phyloP scores from a whole-genome alignment of 768 basidiomycete species.

The Leucocoprinus leucothites region DNA sequence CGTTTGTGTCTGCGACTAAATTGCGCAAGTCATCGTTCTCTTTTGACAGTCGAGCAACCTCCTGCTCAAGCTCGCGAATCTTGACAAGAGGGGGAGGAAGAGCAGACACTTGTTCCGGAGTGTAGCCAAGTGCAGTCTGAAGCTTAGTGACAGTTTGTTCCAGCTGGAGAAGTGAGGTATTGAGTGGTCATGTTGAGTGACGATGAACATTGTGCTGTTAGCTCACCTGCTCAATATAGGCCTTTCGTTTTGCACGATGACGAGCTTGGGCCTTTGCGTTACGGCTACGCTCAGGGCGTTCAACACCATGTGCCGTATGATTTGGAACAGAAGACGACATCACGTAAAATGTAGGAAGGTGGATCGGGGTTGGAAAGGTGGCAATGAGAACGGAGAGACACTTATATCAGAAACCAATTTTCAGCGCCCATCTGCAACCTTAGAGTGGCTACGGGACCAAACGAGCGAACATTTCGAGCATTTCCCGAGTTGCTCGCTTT shows the following conservation, averaged over 20 bases:
- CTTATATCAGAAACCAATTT: conserved; percentile 38
- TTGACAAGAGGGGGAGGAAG: conserved; percentile 71
- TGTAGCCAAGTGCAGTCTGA: conserved; percentile 68
- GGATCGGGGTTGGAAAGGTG: conserved; percentile 47
- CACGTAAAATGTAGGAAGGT: conserved; percentile 48
- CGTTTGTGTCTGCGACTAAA: conserved; percentile 45
- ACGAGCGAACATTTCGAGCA: conserved; percentile 24
- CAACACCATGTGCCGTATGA: conserved; percentile 48
- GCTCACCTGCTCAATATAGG: conserved; percentile 84
- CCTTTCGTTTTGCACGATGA: conserved; percentile 90
- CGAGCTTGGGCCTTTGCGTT: conserved; percentile 87
- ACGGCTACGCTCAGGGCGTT: conserved; percentile 81
- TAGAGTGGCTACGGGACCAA: conserved; percentile 12
- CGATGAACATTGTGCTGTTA: not conserved
- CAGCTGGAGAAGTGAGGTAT: conserved; percentile 41
- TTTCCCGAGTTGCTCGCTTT: conserved; percentile 51
- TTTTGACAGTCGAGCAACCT: conserved; percentile 65
- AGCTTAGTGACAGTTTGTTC: conserved; percentile 86
- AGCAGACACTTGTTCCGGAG: conserved; percentile 72
- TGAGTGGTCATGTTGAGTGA: not conserved
- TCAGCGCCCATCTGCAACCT: conserved; percentile 33
- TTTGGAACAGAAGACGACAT: conserved; percentile 57
- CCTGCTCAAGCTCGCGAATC: conserved; percentile 81
- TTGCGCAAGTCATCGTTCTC: conserved; percentile 77
- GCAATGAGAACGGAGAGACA: conserved; percentile 26